These are phyloP conservation scores for Talaromyces trachyspermus DNA, from an alignment of 495 filamentous ascomycete genomes.

Conservation along the genomic window DNA sequence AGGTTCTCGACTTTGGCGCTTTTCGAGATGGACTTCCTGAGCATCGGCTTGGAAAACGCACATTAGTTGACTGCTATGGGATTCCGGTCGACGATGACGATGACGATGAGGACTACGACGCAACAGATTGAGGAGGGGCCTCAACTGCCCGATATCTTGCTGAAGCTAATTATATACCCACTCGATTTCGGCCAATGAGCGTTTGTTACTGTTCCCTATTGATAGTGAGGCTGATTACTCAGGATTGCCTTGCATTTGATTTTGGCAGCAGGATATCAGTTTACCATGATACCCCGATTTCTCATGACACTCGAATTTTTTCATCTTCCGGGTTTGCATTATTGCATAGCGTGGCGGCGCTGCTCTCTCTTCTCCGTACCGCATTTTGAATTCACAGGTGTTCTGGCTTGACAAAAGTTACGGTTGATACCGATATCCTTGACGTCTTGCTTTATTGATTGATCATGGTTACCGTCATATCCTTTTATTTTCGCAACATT, in stretches of 20 bases:
- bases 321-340: conserved; percentile 7
- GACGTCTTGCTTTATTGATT: not conserved
- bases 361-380: conserved; percentile 4
- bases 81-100: conserved; percentile 32
- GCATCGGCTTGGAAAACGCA: conserved; percentile 69
- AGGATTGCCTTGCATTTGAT: not conserved
- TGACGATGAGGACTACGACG: conserved; percentile 35
- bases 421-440: conserved; percentile 1
- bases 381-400: conserved; percentile 7
- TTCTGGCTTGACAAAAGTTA: conserved; percentile 1
- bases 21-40: conserved; percentile 70
- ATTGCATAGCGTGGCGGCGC: conserved; percentile 7
- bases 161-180: no score
- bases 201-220: no score
- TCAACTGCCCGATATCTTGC: no score
- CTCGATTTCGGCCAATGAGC: no score
- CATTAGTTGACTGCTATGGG: conserved; percentile 62
- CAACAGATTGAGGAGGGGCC: conserved; percentile 13
- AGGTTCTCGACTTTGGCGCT: conserved; percentile 91
- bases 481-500: conserved; percentile 1
- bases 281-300: conserved; percentile 6
- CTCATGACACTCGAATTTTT: conserved; percentile 6
- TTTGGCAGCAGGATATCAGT: not conserved
- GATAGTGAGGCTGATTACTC: no score
- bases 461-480: conserved; percentile 1